These are phyloP conservation scores for Flaveria floridana DNA, from an alignment of 140 eudicot species.

Conservation along the genomic window DNA sequence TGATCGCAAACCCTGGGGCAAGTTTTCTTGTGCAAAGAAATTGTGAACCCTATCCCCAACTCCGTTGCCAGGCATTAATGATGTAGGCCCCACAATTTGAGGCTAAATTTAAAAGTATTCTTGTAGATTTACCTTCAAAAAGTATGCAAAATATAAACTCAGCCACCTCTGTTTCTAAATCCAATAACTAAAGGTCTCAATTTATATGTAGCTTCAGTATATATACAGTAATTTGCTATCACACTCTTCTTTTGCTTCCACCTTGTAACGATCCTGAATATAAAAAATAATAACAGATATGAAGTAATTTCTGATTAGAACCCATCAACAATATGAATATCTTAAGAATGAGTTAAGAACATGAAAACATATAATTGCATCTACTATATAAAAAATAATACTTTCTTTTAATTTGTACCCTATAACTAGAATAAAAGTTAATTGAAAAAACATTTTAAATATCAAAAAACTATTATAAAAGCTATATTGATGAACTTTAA, in stretches of 20 bases:
- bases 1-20: slow-evolving; percentile 58
- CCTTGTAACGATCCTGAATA: slow-evolving; percentile 26
- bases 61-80: slow-evolving; percentile 96
- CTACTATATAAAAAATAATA: not conserved
- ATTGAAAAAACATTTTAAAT: not conserved
- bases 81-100: slow-evolving; percentile 34
- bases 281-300: slow-evolving; percentile 13
- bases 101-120: slow-evolving; percentile 22
- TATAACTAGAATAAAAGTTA: not conserved
- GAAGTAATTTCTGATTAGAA: slow-evolving; percentile 1
- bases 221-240: slow-evolving; percentile 26
- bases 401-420: not conserved
- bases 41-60: slow-evolving; percentile 96
- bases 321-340: not conserved
- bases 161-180: not conserved
- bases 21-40: slow-evolving; percentile 79
- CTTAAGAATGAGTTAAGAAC: not conserved
- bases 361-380: not conserved
- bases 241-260: slow-evolving; percentile 29
- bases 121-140: slow-evolving; percentile 5
- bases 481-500: not conserved
- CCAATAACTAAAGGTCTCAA: not conserved
- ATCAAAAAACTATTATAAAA: not conserved
- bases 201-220: slow-evolving; percentile 11
- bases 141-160: not conserved